phyloP scores from a whole-genome alignment of 2,329 filamentous ascomycete genomes.

The Diaporthe batatas region DNA sequence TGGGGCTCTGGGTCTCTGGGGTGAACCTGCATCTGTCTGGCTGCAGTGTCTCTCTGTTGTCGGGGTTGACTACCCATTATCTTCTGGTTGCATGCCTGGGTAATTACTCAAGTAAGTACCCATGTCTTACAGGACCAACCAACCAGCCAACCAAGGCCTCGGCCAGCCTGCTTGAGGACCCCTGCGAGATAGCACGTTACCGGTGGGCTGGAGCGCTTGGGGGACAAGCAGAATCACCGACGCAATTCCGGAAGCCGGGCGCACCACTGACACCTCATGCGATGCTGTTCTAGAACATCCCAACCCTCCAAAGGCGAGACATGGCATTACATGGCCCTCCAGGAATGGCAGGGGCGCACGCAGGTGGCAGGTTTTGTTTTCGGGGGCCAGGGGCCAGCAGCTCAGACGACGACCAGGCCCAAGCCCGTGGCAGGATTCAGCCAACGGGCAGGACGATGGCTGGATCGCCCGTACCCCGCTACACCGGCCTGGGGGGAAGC shows the following conservation, averaged over 20 bases:
- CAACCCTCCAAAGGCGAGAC: not conserved
- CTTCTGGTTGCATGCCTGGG: not conserved
- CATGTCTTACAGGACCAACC: not conserved
- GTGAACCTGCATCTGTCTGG: slow-evolving; percentile 6
- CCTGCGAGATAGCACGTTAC: not conserved
- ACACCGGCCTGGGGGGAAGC: slow-evolving; percentile 12
- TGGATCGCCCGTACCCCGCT: slow-evolving; percentile 20
- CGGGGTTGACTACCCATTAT: not conserved
- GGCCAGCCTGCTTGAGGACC: not conserved
- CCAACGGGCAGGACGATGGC: slow-evolving; percentile 1
- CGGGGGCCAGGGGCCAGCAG: not conserved
- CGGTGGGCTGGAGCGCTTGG: slow-evolving; percentile 30
- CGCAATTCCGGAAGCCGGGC: slow-evolving; percentile 6
- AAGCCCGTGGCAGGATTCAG: not conserved
- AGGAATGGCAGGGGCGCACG: not conserved
- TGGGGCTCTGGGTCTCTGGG: slow-evolving; percentile 23
- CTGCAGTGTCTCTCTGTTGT: not conserved
- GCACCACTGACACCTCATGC: slow-evolving; percentile 21
- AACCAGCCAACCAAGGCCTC: not conserved
- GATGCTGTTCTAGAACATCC: slow-evolving; percentile 23
- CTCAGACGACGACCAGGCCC: not conserved
- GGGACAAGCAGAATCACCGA: slow-evolving; percentile 7
- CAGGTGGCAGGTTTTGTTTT: slow-evolving; percentile 7
- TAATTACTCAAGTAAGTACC: not conserved
- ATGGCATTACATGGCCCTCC: not conserved